Evolutionary conservation across 768 basidiomycete genomes (phyloP).

Genomic region (Amanita phalloides): DNA sequence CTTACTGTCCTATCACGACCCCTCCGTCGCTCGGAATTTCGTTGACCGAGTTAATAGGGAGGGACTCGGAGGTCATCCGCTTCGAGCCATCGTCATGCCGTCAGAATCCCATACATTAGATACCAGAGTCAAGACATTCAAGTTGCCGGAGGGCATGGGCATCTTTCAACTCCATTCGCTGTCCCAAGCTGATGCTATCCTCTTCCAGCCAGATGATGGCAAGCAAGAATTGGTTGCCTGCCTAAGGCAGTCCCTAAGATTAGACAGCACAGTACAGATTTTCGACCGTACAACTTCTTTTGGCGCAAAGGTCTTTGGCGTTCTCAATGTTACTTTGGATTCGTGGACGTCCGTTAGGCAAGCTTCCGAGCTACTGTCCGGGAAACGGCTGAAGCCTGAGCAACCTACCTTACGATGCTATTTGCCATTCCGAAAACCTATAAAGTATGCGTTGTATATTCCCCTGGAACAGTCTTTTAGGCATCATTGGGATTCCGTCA

Average conservation of each 20-base stretch:
- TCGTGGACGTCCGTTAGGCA: not conserved
- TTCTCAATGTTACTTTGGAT: not conserved
- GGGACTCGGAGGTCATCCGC: not conserved
- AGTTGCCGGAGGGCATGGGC: not conserved
- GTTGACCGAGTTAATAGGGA: not conserved
- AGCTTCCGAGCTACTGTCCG: not conserved
- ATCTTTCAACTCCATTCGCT: not conserved
- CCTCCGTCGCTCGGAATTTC: not conserved
- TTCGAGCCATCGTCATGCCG: not conserved
- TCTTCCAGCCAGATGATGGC: not conserved
- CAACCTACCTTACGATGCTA: conserved; percentile 1
- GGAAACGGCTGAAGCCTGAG: not conserved
- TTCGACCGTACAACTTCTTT: not conserved
- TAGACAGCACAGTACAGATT: not conserved
- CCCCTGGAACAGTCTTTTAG: not conserved
- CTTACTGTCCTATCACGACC: not conserved
- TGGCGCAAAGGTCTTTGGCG: not conserved
- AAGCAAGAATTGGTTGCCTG: not conserved
- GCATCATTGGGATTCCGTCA: not conserved
- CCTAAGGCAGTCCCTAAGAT: not conserved
- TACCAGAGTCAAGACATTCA: not conserved
- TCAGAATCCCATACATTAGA: not conserved
- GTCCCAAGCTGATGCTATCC: not conserved
- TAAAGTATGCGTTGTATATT: not conserved
- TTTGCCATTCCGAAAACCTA: not conserved